Conservation (phyloP, 768 basidiomycete species). For the Cubamyces sp. region DNA sequence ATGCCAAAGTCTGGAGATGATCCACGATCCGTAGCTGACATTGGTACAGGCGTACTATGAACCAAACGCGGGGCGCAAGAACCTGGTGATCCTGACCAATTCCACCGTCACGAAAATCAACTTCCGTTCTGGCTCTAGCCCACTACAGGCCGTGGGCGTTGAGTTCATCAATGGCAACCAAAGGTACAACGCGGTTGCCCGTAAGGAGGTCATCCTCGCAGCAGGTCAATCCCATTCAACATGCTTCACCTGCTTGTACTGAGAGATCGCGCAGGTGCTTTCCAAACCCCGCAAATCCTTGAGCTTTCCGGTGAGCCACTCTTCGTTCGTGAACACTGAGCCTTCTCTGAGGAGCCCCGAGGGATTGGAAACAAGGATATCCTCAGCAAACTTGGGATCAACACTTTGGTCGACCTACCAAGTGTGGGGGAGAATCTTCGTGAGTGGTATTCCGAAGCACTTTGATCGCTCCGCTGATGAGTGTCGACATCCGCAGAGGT, state of each 20-base stretch:
- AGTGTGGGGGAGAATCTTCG: slow-evolving; percentile 18
- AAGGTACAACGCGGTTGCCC: neutral
- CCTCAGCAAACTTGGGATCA: slow-evolving; percentile 10
- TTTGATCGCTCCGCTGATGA: neutral
- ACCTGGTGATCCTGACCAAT: slow-evolving; percentile 11
- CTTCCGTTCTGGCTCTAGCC: neutral
- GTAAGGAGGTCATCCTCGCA: slow-evolving; percentile 17
- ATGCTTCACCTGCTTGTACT: neutral
- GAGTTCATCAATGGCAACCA: slow-evolving; percentile 2
- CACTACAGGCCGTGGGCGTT: slow-evolving; percentile 8
- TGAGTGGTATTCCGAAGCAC: neutral
- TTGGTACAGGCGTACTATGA: slow-evolving; percentile 8
- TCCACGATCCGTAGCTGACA: neutral
- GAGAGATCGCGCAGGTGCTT: neutral
- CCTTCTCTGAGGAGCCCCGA: neutral
- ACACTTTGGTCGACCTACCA: slow-evolving; percentile 4
- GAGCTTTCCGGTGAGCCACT: slow-evolving; percentile 6
- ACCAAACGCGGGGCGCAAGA: slow-evolving; percentile 11
- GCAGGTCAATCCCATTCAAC: slow-evolving; percentile 1
- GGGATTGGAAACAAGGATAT: slow-evolving; percentile 14
- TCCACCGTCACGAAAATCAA: slow-evolving; percentile 2
- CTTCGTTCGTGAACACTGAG: no score
- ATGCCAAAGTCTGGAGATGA: neutral
- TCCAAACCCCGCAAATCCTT: slow-evolving; percentile 16
- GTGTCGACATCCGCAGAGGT: neutral